Conservation (phyloP, 495 filamentous ascomycete genomes). For the Xeromyces bisporus region DNA sequence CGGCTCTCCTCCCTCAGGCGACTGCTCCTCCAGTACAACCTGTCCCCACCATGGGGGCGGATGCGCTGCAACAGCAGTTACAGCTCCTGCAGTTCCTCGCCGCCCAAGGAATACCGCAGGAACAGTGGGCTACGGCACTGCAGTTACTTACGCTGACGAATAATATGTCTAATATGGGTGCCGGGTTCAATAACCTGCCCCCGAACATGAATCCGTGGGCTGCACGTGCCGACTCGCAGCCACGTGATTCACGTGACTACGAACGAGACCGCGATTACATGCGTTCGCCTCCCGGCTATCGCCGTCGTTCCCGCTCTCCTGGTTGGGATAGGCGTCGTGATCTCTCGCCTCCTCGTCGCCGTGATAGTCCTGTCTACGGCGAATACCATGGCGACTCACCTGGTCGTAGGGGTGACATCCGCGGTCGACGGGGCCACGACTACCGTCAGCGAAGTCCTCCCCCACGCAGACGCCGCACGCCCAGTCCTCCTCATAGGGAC, state of each 20-base stretch:
- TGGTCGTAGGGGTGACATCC: slow-evolving; percentile 41
- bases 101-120: slow-evolving; percentile 41
- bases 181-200: slow-evolving; percentile 17
- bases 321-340: slow-evolving; percentile 50
- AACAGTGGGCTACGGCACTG: slow-evolving; percentile 41
- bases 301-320: slow-evolving; percentile 62
- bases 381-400: slow-evolving; percentile 46
- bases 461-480: slow-evolving; percentile 42
- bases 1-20: slow-evolving; percentile 29
- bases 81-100: slow-evolving; percentile 42
- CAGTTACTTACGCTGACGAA: slow-evolving; percentile 29
- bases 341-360: slow-evolving; percentile 38
- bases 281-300: slow-evolving; percentile 42
- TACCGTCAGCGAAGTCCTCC: slow-evolving; percentile 77
- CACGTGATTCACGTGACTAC: slow-evolving; percentile 56
- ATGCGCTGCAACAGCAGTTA: slow-evolving; percentile 41
- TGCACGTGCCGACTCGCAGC: slow-evolving; percentile 19
- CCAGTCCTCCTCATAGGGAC: slow-evolving; percentile 39
- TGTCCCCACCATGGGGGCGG: slow-evolving; percentile 18
- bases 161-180: slow-evolving; percentile 16
- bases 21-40: slow-evolving; percentile 14
- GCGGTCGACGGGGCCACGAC: slow-evolving; percentile 38
- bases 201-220: slow-evolving; percentile 23
- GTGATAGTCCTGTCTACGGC: slow-evolving; percentile 57
- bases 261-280: slow-evolving; percentile 38